Evolutionary conservation across 345 rosid genomes (phyloP).

Genomic region (Arabidopsis suecica): DNA sequence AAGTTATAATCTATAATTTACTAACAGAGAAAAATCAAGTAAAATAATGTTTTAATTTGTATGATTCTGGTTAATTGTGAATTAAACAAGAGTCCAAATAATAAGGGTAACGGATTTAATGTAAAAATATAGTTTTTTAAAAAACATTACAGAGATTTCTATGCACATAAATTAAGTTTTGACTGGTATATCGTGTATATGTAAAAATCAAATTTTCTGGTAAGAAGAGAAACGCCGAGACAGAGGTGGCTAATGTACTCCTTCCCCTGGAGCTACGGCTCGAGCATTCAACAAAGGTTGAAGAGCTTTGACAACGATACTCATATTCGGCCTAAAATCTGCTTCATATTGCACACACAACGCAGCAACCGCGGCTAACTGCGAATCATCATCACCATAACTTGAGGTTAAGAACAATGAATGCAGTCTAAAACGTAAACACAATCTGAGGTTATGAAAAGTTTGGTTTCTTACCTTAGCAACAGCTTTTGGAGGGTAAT

Average conservation of each 20-base stretch:
- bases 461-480: slow-evolving; percentile 66
- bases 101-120: neutral
- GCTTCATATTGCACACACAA: slow-evolving; percentile 86
- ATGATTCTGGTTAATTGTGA: neutral
- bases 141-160: slow-evolving; percentile 22
- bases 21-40: neutral
- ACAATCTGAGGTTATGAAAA: neutral
- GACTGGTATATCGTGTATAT: slow-evolving; percentile 8
- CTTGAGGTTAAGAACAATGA: neutral
- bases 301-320: slow-evolving; percentile 83
- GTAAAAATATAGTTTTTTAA: neutral
- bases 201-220: neutral
- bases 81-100: slow-evolving; percentile 5
- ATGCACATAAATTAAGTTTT: slow-evolving; percentile 29
- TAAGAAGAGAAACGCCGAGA: neutral
- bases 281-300: slow-evolving; percentile 66
- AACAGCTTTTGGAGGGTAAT: slow-evolving; percentile 91
- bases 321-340: slow-evolving; percentile 84
- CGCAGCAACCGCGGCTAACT: slow-evolving; percentile 87
- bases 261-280: slow-evolving; percentile 53
- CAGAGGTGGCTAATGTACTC: slow-evolving; percentile 35
- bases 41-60: neutral
- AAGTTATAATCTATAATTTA: too few species aligned
- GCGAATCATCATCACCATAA: slow-evolving; percentile 32
- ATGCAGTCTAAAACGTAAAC: neutral